phyloP scores from a whole-genome alignment of 1,284 basidiomycete species.

The Thelephora terrestris region DNA sequence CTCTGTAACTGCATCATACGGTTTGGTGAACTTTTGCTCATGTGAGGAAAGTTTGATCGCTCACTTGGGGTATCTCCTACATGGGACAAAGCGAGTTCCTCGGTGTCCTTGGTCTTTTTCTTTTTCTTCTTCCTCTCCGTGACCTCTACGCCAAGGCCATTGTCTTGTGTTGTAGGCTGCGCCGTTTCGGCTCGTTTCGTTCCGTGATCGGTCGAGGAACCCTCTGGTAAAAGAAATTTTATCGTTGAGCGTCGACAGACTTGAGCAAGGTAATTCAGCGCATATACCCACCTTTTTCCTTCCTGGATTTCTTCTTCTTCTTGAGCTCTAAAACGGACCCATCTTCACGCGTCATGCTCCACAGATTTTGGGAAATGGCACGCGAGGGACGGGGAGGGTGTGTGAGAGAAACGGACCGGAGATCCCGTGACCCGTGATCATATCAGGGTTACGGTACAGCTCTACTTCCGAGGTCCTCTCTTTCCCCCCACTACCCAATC shows the following conservation, averaged over 20 bases:
- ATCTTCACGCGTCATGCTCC: background rate
- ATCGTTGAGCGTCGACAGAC: conserved; percentile 7
- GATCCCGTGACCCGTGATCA: background rate
- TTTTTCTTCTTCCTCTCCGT: conserved; percentile 21
- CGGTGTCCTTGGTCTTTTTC: conserved; percentile 16
- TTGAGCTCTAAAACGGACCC: conserved; percentile 1
- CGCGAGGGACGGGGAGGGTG: background rate
- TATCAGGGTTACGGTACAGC: background rate
- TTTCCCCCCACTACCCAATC: background rate
- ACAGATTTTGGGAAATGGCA: too few relatives aligned
- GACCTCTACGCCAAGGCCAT: conserved; percentile 1
- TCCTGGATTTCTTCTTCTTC: conserved; percentile 15
- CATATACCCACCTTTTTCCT: conserved; percentile 9
- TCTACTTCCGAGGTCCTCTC: background rate
- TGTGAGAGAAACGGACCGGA: background rate
- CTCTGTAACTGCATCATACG: conserved; percentile 4
- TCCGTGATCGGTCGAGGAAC: background rate
- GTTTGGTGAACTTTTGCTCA: background rate
- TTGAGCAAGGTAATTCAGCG: conserved; percentile 17
- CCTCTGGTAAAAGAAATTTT: conserved; percentile 1
- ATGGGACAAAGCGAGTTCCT: conserved; percentile 13
- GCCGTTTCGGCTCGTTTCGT: conserved; percentile 5
- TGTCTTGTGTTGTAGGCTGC: conserved; percentile 10
- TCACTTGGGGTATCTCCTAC: conserved; percentile 10
- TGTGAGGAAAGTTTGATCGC: background rate